A percentile compares a stretch with the other conserved stretches of the same genome.
These are phyloP conservation scores for Lachnellula suecica DNA, from an alignment of 2,329 filamentous ascomycete species.

Conservation along the genomic window DNA sequence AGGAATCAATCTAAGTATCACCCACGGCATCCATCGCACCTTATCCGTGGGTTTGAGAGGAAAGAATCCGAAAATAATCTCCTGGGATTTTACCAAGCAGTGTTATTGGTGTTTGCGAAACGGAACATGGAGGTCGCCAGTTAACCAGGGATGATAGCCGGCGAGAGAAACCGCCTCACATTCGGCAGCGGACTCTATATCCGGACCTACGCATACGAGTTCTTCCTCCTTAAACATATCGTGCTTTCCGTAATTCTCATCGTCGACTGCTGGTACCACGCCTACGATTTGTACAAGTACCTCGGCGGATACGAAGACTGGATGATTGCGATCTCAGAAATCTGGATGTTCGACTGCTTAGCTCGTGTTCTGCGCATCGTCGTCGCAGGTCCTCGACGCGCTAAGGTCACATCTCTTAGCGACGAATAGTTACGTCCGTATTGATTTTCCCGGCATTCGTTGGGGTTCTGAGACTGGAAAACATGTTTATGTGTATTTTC, in stretches of 20 bases:
- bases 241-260: conserved; percentile 13
- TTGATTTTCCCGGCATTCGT: conserved; percentile 41
- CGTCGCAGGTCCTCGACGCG: conserved; percentile 37
- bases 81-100: no score
- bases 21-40: no score
- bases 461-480: conserved; percentile 35
- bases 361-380: conserved; percentile 39
- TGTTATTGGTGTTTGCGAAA: no score
- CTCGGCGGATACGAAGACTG: conserved; percentile 47
- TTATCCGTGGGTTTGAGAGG: no score
- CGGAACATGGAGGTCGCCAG: no score
- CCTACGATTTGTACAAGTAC: conserved; percentile 34
- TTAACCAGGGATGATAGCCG: no score
- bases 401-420: conserved; percentile 37
- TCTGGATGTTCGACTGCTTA: conserved; percentile 47
- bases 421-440: conserved; percentile 36
- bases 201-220: conserved; percentile 23
- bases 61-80: no score
- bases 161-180: no score
- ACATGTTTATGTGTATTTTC: conserved; percentile 50
- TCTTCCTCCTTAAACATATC: conserved; percentile 16
- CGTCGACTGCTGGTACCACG: conserved; percentile 33
- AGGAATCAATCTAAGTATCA: no score
- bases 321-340: conserved; percentile 41
- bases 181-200: conserved; percentile 38